Percentiles rank a stretch among this genome's conserved stretches.
These are phyloP conservation scores for Cyberlindnera xishuangbannaensis DNA, from an alignment of 805 yeast genomes.

Conservation along the genomic window DNA sequence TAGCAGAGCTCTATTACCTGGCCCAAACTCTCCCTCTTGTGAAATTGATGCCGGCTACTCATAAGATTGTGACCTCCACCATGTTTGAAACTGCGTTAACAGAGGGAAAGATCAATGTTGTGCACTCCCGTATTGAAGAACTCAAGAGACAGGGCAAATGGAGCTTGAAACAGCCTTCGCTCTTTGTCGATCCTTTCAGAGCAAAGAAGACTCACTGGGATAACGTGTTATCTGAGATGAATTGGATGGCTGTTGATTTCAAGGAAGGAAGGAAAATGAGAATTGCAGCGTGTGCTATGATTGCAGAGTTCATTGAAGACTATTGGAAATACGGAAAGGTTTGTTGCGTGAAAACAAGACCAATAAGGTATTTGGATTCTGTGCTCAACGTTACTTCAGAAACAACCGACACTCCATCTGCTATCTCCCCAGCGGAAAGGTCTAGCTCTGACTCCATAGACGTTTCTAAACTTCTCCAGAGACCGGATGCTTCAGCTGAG, in stretches of 20 bases:
- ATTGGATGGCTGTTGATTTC: constrained; percentile 79
- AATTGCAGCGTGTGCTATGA: constrained; percentile 57
- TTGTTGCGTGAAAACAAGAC: constrained; percentile 52
- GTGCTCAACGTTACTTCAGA: not conserved
- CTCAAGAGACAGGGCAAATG: constrained; percentile 81
- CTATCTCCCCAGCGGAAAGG: not conserved
- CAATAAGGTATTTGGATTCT: constrained; percentile 27
- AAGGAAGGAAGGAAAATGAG: constrained; percentile 66
- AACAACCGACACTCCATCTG: not conserved
- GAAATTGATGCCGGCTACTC: constrained; percentile 76
- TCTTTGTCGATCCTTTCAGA: constrained; percentile 56
- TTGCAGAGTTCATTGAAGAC: constrained; percentile 71
- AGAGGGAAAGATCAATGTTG: constrained; percentile 88
- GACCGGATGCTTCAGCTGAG: constrained; percentile 27
- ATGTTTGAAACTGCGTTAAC: constrained; percentile 77
- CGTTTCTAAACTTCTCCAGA: constrained; percentile 27
- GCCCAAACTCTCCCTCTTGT: constrained; percentile 85
- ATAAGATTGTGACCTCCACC: constrained; percentile 80
- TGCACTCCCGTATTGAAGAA: constrained; percentile 88
- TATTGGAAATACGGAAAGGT: constrained; percentile 75
- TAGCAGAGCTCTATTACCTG: constrained; percentile 80
- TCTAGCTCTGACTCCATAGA: constrained; percentile 34
- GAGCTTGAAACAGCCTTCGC: constrained; percentile 83
- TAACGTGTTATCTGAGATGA: constrained; percentile 64
- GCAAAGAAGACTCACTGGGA: constrained; percentile 62